Conservation (phyloP, 768 basidiomycete species). For the Rubroboletus satanas region DNA sequence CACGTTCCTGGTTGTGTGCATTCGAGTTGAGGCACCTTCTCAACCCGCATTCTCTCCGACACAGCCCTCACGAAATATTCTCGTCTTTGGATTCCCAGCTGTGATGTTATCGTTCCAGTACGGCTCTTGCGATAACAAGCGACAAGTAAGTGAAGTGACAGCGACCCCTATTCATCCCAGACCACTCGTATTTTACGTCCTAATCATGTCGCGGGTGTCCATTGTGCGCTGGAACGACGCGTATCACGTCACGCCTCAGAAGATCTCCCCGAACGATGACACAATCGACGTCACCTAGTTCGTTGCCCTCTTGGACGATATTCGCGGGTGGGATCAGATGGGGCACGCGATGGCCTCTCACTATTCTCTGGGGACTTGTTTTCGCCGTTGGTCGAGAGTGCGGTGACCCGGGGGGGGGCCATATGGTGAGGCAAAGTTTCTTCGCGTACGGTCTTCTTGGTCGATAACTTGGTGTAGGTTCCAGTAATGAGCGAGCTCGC, state of each 20-base stretch:
- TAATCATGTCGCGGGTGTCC: slow-evolving; percentile 35
- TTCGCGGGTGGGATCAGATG: slow-evolving; percentile 48
- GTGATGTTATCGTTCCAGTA: no score
- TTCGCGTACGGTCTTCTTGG: neutral
- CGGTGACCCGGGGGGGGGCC: slow-evolving; percentile 88
- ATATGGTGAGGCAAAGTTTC: slow-evolving; percentile 61
- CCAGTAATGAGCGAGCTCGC: slow-evolving; percentile 79
- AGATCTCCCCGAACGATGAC: slow-evolving; percentile 47
- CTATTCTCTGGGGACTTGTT: slow-evolving; percentile 91
- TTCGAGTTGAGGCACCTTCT: neutral
- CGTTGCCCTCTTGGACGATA: slow-evolving; percentile 58
- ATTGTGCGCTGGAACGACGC: slow-evolving; percentile 79
- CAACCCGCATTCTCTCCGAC: neutral
- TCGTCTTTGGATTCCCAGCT: no score
- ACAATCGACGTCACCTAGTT: slow-evolving; percentile 88
- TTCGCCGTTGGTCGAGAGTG: slow-evolving; percentile 81
- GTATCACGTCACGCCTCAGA: slow-evolving; percentile 78
- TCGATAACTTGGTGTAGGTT: slow-evolving; percentile 44
- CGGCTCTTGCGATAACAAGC: neutral
- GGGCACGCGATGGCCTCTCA: slow-evolving; percentile 64
- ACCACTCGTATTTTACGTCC: neutral
- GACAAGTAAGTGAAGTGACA: neutral
- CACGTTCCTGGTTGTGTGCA: neutral
- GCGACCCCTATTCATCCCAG: neutral
- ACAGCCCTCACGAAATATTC: no score